Evolutionary conservation across 345 rosid genomes (phyloP).

Genomic region (Linum usitatissimum): DNA sequence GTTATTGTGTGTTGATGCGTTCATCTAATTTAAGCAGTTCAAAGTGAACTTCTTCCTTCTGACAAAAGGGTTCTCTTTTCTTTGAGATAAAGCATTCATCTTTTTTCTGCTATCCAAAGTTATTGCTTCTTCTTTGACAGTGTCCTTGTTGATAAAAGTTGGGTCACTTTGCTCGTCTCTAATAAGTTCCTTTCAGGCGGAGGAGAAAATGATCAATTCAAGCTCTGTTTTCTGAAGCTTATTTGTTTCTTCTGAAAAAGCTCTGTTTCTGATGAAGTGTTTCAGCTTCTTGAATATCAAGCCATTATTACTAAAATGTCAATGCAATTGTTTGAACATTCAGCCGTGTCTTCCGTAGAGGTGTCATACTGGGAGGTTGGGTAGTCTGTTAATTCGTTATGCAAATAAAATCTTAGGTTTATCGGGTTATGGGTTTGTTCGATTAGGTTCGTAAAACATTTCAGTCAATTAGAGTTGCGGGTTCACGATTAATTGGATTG

Average conservation of each 20-base stretch:
- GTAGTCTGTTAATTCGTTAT: no score
- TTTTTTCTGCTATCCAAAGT: neutral
- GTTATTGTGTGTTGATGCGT: neutral
- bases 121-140: neutral
- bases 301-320: neutral
- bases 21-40: neutral
- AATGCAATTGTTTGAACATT: neutral
- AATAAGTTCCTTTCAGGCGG: neutral
- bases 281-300: neutral
- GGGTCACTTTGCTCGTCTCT: neutral
- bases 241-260: no score
- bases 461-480: no score
- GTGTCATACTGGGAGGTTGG: no score
- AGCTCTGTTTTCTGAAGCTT: no score
- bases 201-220: neutral
- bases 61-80: neutral
- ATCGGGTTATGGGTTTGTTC: no score
- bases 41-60: neutral
- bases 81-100: neutral
- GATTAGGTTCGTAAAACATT: no score
- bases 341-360: neutral
- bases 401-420: no score
- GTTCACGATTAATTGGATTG: no score
- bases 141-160: neutral
- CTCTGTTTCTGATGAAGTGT: neutral